Evolutionary conservation across 306 rosid species (phyloP), one percentile per base, ranked within the genome.

Genomic region (Quercus rubra): DNA sequence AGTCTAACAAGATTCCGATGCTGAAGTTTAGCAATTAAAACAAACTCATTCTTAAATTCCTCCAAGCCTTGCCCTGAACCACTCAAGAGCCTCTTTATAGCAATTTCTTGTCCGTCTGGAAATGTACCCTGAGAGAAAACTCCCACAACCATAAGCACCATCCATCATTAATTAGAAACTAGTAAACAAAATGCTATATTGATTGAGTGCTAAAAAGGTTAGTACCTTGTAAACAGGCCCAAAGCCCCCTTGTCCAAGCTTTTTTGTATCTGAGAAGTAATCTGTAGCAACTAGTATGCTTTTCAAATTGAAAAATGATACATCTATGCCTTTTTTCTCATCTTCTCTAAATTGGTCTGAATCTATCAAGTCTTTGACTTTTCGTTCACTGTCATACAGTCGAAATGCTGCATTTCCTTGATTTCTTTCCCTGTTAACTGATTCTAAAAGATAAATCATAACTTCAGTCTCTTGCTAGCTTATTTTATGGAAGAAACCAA

Each of bases 141-240:
- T 21, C 19, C n/a, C 7, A 13, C 0, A 57, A 57, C 8, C 20
- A 3, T 66, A 33, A 9, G 1, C 20, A 63, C 30, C 20, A 27
- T 12, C 2, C 27, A 27, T 9, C 33, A 41, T 30, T 31, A 18
- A 27, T 21, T 3, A 0, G 33, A 64, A 9, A 35, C 35, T 55
- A 58, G 1, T 46, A 5, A 2, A 30, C 3, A n/a, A 52, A 59
- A 1, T 20, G 25, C 5, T 46, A 61, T 12, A 20, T 75, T n/a
- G 3, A 79, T 1, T 43, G 55, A 28, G 31, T 3, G 15, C 4
- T 21, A 46, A 46, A 11, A 46, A 11, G 52, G 70, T 33, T 25
- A 6, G 4, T 11, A 87, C 90, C 91, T 83, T 87, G 56, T 84
- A 89, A 2, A 91, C 90, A 18, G 89, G 85, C 18, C 96, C 96